Evolutionary conservation across 2,329 filamentous ascomycete genomes (phyloP).

Genomic region (Mariannaea sp.): DNA sequence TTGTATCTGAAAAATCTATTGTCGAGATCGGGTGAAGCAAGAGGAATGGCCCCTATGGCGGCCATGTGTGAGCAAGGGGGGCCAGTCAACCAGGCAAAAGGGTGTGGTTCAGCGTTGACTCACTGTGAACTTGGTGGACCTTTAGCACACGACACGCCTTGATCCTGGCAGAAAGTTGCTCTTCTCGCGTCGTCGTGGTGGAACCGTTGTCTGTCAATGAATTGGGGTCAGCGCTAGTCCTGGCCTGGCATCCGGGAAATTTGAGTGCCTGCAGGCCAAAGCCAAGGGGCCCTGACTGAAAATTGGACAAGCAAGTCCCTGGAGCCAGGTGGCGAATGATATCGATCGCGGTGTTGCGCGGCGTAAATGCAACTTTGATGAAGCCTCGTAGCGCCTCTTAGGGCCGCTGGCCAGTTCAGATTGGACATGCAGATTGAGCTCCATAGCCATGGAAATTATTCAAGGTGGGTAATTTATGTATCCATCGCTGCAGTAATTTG

Average conservation of each 20-base stretch:
- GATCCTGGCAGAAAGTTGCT: slow-evolving; percentile 20
- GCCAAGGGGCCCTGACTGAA: slow-evolving; percentile 17
- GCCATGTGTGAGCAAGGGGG: slow-evolving; percentile 30
- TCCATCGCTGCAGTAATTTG: not conserved
- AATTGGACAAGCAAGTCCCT: slow-evolving; percentile 4
- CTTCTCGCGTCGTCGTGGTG: slow-evolving; percentile 24
- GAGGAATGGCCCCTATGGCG: slow-evolving; percentile 23
- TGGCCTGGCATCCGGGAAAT: slow-evolving; percentile 26
- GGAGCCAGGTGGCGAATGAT: not conserved
- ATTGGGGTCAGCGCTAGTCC: slow-evolving; percentile 32
- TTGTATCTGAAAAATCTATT: slow-evolving; percentile 21
- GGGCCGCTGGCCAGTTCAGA: not conserved
- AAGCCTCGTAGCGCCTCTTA: slow-evolving; percentile 2
- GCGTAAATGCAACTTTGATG: slow-evolving; percentile 4
- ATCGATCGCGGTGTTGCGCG: slow-evolving; percentile 11
- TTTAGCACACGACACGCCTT: slow-evolving; percentile 28
- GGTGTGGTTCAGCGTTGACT: slow-evolving; percentile 27
- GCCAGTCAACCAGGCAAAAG: slow-evolving; percentile 17
- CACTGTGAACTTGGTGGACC: slow-evolving; percentile 23
- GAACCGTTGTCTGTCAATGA: slow-evolving; percentile 36
- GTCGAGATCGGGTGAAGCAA: slow-evolving; percentile 25
- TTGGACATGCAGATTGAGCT: slow-evolving; percentile 1
- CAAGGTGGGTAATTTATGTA: not conserved
- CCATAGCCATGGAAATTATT: not conserved
- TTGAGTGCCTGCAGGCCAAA: slow-evolving; percentile 25